Evolutionary conservation across 2,329 filamentous ascomycete species (phyloP).

Genomic region (Penicillium sp.): DNA sequence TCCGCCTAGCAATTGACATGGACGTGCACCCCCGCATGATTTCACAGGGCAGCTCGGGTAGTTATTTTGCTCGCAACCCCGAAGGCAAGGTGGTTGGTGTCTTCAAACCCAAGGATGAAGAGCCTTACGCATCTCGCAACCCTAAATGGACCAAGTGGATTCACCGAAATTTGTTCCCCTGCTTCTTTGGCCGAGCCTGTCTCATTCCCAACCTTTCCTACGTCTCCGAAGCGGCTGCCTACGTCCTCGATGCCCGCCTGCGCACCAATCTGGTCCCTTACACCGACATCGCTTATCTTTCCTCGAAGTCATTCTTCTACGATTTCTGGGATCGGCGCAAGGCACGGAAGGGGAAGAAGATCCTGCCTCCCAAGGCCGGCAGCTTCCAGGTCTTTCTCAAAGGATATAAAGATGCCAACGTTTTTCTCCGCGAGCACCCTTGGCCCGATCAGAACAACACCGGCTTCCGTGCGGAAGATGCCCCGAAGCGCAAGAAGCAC

Average conservation of each 20-base stretch:
- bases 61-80: conserved; percentile 90
- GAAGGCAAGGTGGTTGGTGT: conserved; percentile 94
- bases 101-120: conserved; percentile 98
- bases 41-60: conserved; percentile 92
- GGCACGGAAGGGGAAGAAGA: conserved; percentile 80
- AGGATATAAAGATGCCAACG: conserved; percentile 93
- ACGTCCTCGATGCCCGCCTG: conserved; percentile 85
- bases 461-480: conserved; percentile 63
- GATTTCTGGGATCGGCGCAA: conserved; percentile 93
- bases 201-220: conserved; percentile 97
- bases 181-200: conserved; percentile 91
- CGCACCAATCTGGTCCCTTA: conserved; percentile 91
- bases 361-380: conserved; percentile 81
- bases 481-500: conserved; percentile 62
- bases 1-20: conserved; percentile 81
- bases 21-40: conserved; percentile 94
- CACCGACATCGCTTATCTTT: conserved; percentile 88
- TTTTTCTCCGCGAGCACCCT: conserved; percentile 89
- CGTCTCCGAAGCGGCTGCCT: conserved; percentile 94
- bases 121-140: conserved; percentile 93
- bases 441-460: conserved; percentile 84
- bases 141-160: conserved; percentile 99
- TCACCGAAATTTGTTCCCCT: conserved; percentile 93
- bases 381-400: conserved; percentile 98
- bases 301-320: conserved; percentile 96